Base-by-base conservation (phyloP, 2,329 filamentous ascomycete genomes). In the Eutypa lata region DNA sequence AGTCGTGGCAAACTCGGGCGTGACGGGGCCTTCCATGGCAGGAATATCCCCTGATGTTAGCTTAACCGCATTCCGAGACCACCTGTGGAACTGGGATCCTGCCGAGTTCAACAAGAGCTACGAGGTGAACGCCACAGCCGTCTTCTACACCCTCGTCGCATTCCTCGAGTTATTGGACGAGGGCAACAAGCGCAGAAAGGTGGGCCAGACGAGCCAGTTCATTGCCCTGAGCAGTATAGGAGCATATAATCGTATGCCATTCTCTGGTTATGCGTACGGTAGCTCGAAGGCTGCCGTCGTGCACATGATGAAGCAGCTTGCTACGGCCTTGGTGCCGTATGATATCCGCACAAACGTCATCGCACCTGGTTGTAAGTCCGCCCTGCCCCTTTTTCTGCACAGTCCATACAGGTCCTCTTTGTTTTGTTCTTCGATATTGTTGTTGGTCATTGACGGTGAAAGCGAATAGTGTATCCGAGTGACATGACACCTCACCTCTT, bases 191-290 rank as follows among this genome's bases (percentile, higher is more conserved):
- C 69, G 72, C 13, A 71, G 79, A n/a, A 78, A 75, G 26, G 71
- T 78, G 6, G 71, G 71, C 19, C 70, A 73, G 58, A 66, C 64
- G 54, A 73, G 71, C 56, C 71, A 74, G 55, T 61, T 75, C 35
- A 82, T 90, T 61, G 84, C 84, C 18, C 86, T 84, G 47, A 79
- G 79, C 22, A 83, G 78, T 49, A 87, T 89, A 69, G 82, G 76
- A 1, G 85, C 81, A 0, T 82, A 86, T 51, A 81, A 86, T 65
- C 78, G 85, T 46, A 68, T 78, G 28, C 72, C 81, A 0, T 77
- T 85, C 53, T 79, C 81, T 24, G 84, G 88, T 56, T 88, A 84
- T 65, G 77, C 80, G 0, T 89, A 89, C 69, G 84, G 84, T 52
- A 76, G 81, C 1, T 83, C 80, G 51, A 89, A 90, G 70, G 84